Evolutionary conservation across 495 filamentous ascomycete species (phyloP), one percentile per base, ranked within the genome.

Genomic region (Thozetella sp.): DNA sequence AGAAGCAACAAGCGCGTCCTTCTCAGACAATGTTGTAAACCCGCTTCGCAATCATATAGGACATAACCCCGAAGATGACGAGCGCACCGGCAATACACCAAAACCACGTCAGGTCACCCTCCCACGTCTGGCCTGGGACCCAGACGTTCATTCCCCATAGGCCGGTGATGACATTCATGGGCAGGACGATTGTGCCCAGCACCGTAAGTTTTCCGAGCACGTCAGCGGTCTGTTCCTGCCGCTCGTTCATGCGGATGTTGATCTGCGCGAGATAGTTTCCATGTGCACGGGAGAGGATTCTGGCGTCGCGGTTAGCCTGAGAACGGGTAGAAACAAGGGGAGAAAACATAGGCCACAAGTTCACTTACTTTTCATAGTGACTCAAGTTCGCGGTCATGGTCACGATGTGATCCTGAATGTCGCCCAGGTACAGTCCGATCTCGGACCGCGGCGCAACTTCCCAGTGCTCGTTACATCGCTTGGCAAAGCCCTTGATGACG

Each of bases 61-160:
- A 92, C 4, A 77, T 82, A 23, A 92, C 66, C 1, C 91, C 92
- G 72, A 98, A 99, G 24, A 88, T 54, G 22, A 95, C 45, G 55
- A 98, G 72, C 0, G 88, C 90, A 4, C 77, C 87, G 12, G 92
- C 90, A 64, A 99, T 94, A 74, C 73, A 74, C 58, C 67, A 78
- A 67, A 87, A 88, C 84, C 85, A 88, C 22, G 63, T 76, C 37
- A 87, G 66, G 60, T 83, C 74, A 1, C 74, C 76, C 56, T 82
- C 82, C 24, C 65, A 63, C 26, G 90, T 88, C 70, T 97, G 94
- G 1, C 93, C 92, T 0, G 95, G 95, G 0, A 99, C 94, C 75
- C 90, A 89, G 9, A 96, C 92, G 78, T 99, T 99, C 95, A 98
- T 98, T 30, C 95, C 95, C 90, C 95, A 99, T 72, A 99, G 89